A percentile compares a stretch with the other conserved stretches of the same genome.
Conservation (phyloP, 495 filamentous ascomycete species). For the Lophiostoma macrostomum region DNA sequence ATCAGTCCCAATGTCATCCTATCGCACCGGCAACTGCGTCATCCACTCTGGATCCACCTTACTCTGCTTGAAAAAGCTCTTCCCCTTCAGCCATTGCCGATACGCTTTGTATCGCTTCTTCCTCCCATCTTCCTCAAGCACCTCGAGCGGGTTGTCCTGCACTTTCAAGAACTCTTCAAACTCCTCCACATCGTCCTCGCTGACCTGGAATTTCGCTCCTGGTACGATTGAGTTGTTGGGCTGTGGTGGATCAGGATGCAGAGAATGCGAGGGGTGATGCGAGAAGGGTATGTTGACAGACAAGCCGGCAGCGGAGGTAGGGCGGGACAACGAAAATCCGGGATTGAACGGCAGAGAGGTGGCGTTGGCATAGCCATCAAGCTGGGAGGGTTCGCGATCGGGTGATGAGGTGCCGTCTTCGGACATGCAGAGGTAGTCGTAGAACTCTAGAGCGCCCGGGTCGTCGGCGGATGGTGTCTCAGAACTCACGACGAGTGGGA, state of each 20-base stretch:
- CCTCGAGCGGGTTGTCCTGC: constrained; percentile 80
- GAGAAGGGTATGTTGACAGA: constrained; percentile 21
- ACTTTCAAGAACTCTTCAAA: constrained; percentile 74
- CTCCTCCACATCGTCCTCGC: constrained; percentile 67
- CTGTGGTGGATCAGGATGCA: neutral
- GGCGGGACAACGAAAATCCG: constrained; percentile 1
- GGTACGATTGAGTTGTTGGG: neutral
- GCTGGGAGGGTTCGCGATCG: neutral
- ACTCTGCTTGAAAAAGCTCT: constrained; percentile 87
- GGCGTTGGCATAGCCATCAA: neutral
- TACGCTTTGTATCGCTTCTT: constrained; percentile 98
- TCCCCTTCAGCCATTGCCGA: constrained; percentile 86
- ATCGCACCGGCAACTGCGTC: constrained; percentile 12
- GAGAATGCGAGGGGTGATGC: neutral
- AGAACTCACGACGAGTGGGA: constrained; percentile 80
- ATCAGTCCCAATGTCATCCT: neutral
- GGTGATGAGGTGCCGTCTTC: neutral
- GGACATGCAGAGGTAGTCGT: constrained; percentile 59
- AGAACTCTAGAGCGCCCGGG: constrained; percentile 59
- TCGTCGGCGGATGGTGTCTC: constrained; percentile 53
- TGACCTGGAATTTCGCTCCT: constrained; percentile 29
- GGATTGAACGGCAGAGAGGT: neutral
- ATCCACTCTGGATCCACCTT: constrained; percentile 45
- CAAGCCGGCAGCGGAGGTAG: constrained; percentile 17
- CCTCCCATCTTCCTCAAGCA: constrained; percentile 72